Percentiles rank a stretch among this genome's conserved stretches.
These are phyloP conservation scores for Zopfochytrium polystomum DNA, from an alignment of 371 early-diverging fungal species.

Conservation along the genomic window DNA sequence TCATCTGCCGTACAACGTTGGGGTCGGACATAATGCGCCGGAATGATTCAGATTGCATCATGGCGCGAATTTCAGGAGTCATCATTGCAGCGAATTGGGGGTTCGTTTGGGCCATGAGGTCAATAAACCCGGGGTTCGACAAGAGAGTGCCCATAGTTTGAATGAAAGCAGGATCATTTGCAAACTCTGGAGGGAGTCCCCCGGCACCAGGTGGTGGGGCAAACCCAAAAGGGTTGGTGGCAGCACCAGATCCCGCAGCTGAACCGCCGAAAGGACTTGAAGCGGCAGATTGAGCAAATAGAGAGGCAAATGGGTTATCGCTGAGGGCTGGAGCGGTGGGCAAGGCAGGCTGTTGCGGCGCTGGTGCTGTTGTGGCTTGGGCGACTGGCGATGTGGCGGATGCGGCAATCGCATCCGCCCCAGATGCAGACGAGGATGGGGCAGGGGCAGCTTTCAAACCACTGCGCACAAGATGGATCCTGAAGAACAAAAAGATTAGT, in stretches of 20 bases:
- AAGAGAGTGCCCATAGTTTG: constrained; percentile 72
- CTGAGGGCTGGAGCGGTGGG: constrained; percentile 48
- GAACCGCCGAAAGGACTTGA: too few relatives aligned
- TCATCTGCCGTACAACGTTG: constrained; percentile 71
- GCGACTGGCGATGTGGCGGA: constrained; percentile 26
- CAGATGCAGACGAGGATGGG: constrained; percentile 30
- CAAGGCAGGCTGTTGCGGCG: constrained; percentile 24
- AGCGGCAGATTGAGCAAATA: constrained; percentile 31
- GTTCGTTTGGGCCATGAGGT: constrained; percentile 75
- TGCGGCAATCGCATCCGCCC: constrained; percentile 29
- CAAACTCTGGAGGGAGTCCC: too few relatives aligned
- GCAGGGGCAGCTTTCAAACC: constrained; percentile 29
- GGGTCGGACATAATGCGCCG: constrained; percentile 85
- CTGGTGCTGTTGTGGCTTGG: constrained; percentile 31
- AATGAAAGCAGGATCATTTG: constrained; percentile 81
- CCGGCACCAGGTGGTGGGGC: constrained; percentile 31
- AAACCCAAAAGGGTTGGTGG: constrained; percentile 50
- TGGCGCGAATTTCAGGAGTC: constrained; percentile 78
- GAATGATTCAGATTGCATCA: constrained; percentile 72
- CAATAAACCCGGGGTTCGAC: constrained; percentile 77
- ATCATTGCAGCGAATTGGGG: constrained; percentile 71
- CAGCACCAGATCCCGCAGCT: constrained; percentile 34
- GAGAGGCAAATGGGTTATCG: constrained; percentile 22
- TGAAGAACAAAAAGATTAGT: constrained; percentile 1
- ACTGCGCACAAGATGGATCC: constrained; percentile 26